Conservation (phyloP, 164 flowering plant genomes). For the Macadamia integrifolia region DNA sequence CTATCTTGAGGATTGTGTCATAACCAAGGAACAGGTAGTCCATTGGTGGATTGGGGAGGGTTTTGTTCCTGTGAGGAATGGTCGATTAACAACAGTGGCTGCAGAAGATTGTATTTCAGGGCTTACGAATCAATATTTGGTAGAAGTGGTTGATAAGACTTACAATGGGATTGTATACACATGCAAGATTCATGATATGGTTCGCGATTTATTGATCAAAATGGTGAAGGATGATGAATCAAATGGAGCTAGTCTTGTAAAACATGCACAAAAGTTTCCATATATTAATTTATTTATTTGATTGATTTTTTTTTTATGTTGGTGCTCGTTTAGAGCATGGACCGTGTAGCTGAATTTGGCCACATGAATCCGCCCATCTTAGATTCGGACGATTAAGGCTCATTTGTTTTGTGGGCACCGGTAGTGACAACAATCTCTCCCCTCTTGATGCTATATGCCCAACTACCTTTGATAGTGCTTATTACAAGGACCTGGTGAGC, state of each 20-base stretch:
- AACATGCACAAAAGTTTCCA: too few species aligned
- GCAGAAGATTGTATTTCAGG: constrained; percentile 43
- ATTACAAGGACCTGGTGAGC: constrained; percentile 21
- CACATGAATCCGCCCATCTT: too few species aligned
- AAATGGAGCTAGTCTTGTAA: not conserved
- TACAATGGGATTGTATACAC: constrained; percentile 30
- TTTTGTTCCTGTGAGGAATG: constrained; percentile 32
- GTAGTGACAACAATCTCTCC: constrained; percentile 19
- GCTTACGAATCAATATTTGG: constrained; percentile 40
- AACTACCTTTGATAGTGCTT: constrained; percentile 16
- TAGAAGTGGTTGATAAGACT: constrained; percentile 40
- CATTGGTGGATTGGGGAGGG: constrained; percentile 65
- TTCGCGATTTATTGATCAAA: constrained; percentile 40
- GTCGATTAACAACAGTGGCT: constrained; percentile 25
- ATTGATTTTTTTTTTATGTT: too few species aligned
- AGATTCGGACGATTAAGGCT: too few species aligned
- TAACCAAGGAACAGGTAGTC: constrained; percentile 32
- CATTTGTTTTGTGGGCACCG: not conserved
- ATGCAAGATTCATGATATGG: constrained; percentile 58
- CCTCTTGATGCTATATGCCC: constrained; percentile 22
- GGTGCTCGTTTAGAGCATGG: too few species aligned
- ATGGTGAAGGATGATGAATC: constrained; percentile 34
- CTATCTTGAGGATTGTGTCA: constrained; percentile 46
- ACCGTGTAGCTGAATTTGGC: too few species aligned
- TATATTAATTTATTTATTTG: too few species aligned